Evolutionary conservation across 495 filamentous ascomycete genomes (phyloP).

Genomic region (Daldinia childiae): DNA sequence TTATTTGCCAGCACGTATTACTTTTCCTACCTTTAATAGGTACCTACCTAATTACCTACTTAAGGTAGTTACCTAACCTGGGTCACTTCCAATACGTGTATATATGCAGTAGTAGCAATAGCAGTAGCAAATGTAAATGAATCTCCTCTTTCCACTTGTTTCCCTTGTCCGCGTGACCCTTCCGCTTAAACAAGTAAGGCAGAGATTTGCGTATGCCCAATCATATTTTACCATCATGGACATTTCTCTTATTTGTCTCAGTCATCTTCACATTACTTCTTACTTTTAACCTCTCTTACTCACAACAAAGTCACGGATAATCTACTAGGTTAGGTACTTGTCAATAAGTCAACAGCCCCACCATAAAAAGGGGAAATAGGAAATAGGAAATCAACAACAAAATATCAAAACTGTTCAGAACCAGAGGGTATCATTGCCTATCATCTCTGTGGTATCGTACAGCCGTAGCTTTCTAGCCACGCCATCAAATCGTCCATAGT

Average conservation of each 20-base stretch:
- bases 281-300: neutral
- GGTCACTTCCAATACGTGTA: neutral
- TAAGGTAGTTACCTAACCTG: neutral
- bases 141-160: constrained; percentile 13
- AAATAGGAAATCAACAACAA: neutral
- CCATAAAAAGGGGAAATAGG: neutral
- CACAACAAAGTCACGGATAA: neutral
- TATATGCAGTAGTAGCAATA: neutral
- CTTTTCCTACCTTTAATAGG: neutral
- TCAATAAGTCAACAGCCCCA: neutral
- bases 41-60: neutral
- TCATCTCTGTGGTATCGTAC: constrained; percentile 48
- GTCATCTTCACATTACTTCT: neutral
- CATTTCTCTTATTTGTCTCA: constrained; percentile 1
- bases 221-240: constrained; percentile 1
- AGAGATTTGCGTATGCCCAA: constrained; percentile 30
- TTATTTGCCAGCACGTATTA: constrained; percentile 1
- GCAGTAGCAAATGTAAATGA: neutral
- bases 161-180: constrained; percentile 29
- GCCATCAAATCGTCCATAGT: constrained; percentile 37
- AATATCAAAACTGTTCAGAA: constrained; percentile 33
- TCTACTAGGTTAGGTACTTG: neutral
- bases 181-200: constrained; percentile 13
- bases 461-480: constrained; percentile 36
- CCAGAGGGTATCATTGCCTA: constrained; percentile 50